Evolutionary conservation across 345 rosid species (phyloP), one percentile per base, ranked within the genome.

Genomic region (Barbarea vulgaris): DNA sequence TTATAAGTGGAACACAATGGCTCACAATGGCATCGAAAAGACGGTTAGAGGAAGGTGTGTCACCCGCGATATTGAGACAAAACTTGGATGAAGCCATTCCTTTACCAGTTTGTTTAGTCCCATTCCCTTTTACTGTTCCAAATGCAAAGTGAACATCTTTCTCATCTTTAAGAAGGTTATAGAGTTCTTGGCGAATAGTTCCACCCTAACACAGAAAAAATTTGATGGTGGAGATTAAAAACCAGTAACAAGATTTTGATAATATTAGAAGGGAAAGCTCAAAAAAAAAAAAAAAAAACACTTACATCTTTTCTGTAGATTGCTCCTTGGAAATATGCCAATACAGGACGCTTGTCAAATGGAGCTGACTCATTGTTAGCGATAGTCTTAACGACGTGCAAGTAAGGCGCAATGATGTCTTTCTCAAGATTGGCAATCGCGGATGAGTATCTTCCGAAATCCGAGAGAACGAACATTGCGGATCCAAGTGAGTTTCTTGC

Each of bases 11-110:
- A 54, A 91, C 88, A 48, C 98, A 91, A 64, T 90, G 95, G 81
- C 84, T 91, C 63, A 79, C 96, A 15, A 91, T 87, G 56, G 96
- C 86, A 66, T 94, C 97, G 52, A 91, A 94, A 42, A 94, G 93
- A 67, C 97, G 97, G 76, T 91, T 91, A 7, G 98, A 91, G 59
- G 98, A 91, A 31, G 98, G 98, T 31, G 95, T 94, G 54, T 94
- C 98, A 14, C 98, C 98, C 0, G 96, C 98, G 27, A 94, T 91
- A 56, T 90, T 84, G 39, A 91, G 87, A 85, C 98, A 94, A 73
- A 90, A 91, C 70, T 90, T 94, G 13, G 96, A 87, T 4, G 91
- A 83, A 19, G 89, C 88, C 98, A 94, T 94, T 70, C 98, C 98
- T 55, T 80, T 82, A 73, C 95, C 83, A 14, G 98, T 95, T 61